These are phyloP conservation scores for Coemansia sp. DNA, from an alignment of 192 early-diverging fungal species.

Conservation along the genomic window DNA sequence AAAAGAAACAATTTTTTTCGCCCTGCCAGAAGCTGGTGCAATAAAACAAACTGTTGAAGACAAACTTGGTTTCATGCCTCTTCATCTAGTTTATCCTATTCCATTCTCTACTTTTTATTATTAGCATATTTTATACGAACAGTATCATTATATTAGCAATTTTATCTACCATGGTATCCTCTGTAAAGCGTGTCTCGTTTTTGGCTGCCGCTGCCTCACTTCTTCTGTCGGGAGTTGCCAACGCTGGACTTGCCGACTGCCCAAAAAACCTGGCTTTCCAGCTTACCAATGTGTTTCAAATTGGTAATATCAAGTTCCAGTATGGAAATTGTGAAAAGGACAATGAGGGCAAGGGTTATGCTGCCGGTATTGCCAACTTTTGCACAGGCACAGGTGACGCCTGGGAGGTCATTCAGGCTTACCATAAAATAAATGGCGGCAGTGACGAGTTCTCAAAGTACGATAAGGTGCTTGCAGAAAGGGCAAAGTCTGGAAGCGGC, in stretches of 20 bases:
- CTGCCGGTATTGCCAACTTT: conserved; percentile 11
- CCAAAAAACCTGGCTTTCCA: conserved; percentile 4
- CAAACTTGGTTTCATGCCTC: background rate
- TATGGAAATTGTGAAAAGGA: conserved; percentile 8
- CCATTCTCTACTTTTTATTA: background rate
- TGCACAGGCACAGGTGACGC: conserved; percentile 37
- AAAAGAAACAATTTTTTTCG: background rate
- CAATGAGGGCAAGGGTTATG: conserved; percentile 1
- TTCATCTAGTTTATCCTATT: background rate
- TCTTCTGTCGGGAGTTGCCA: background rate
- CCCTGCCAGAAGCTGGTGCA: too few species aligned
- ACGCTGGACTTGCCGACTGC: conserved; percentile 5
- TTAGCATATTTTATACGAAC: background rate
- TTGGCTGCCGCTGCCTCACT: background rate
- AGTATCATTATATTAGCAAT: background rate
- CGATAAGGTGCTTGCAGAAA: background rate
- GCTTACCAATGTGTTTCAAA: conserved; percentile 9
- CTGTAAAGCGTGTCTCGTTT: background rate
- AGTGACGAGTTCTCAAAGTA: conserved; percentile 23
- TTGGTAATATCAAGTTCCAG: conserved; percentile 7
- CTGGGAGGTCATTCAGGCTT: conserved; percentile 28
- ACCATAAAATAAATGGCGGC: conserved; percentile 9
- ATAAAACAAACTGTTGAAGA: background rate
- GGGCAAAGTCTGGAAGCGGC: conserved; percentile 2
- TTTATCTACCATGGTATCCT: background rate